Percentiles rank a stretch among this genome's conserved stretches.
These are phyloP conservation scores for Gryganskiella cystojenkinii DNA, from an alignment of 192 early-diverging fungal species.

Conservation along the genomic window DNA sequence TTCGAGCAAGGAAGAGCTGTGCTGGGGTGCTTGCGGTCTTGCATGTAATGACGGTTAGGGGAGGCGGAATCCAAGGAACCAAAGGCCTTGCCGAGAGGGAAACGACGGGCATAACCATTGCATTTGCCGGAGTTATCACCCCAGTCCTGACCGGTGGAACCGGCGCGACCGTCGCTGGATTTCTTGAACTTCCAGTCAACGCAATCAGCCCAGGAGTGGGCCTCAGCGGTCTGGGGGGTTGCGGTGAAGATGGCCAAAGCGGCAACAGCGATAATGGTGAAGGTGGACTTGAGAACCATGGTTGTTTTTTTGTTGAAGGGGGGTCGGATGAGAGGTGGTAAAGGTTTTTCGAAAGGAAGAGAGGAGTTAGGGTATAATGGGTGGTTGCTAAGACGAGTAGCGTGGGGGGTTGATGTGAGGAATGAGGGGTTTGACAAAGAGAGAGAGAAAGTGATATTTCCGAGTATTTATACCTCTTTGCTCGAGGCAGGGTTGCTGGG, in stretches of 20 bases:
- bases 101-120: slow-evolving; percentile 46
- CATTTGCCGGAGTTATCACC: slow-evolving; percentile 38
- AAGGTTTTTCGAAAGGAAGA: neutral
- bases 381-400: slow-evolving; percentile 15
- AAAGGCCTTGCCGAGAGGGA: slow-evolving; percentile 31
- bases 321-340: neutral
- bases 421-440: slow-evolving; percentile 28
- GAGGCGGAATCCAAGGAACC: slow-evolving; percentile 28
- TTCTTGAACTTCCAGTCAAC: slow-evolving; percentile 51
- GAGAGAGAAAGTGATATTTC: neutral
- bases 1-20: slow-evolving; percentile 28
- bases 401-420: slow-evolving; percentile 3
- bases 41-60: slow-evolving; percentile 46
- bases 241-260: slow-evolving; percentile 41
- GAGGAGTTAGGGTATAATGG: slow-evolving; percentile 1
- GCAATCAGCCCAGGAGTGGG: slow-evolving; percentile 50
- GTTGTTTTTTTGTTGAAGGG: slow-evolving; percentile 1
- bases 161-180: neutral
- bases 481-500: no score
- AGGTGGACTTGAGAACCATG: slow-evolving; percentile 48
- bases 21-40: slow-evolving; percentile 27
- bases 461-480: neutral
- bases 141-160: slow-evolving; percentile 5
- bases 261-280: slow-evolving; percentile 36
- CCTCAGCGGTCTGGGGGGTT: slow-evolving; percentile 30